phyloP scores from a whole-genome alignment of 495 filamentous ascomycete genomes.

The Penicillium diatomitis region DNA sequence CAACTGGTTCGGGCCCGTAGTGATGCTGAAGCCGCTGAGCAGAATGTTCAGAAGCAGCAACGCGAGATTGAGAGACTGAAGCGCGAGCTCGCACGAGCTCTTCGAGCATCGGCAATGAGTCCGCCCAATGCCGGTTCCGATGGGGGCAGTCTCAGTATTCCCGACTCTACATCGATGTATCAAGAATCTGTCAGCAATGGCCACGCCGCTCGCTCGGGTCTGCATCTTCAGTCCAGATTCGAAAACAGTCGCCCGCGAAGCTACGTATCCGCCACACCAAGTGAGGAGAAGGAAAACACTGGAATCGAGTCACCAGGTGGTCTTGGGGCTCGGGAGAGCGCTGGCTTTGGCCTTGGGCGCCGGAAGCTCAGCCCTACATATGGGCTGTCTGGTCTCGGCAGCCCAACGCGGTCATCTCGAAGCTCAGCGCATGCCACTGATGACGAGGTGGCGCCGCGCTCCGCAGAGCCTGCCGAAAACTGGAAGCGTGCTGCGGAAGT shows the following conservation, averaged over 20 bases:
- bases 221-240: slow-evolving; percentile 31
- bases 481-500: slow-evolving; percentile 99
- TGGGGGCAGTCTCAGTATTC: slow-evolving; percentile 24
- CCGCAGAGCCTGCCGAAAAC: slow-evolving; percentile 66
- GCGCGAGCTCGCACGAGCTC: slow-evolving; percentile 51
- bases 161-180: slow-evolving; percentile 26
- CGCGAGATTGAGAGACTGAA: slow-evolving; percentile 91
- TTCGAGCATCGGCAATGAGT: slow-evolving; percentile 35
- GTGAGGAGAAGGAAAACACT: slow-evolving; percentile 74
- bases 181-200: slow-evolving; percentile 26
- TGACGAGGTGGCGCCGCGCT: slow-evolving; percentile 27
- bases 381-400: slow-evolving; percentile 46
- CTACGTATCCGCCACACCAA: slow-evolving; percentile 58
- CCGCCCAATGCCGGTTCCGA: slow-evolving; percentile 28
- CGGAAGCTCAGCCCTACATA: slow-evolving; percentile 39
- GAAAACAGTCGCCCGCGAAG: slow-evolving; percentile 47
- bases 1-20: slow-evolving; percentile 85
- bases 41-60: slow-evolving; percentile 68
- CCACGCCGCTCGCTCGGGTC: slow-evolving; percentile 24
- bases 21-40: slow-evolving; percentile 82
- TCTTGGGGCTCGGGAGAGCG: slow-evolving; percentile 18
- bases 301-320: slow-evolving; percentile 35
- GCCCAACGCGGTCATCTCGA: slow-evolving; percentile 43
- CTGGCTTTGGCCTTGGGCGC: slow-evolving; percentile 29
- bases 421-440: slow-evolving; percentile 27